Base-by-base conservation (phyloP, 2,329 filamentous ascomycete genomes). In the Colletotrichum brevisporum region DNA sequence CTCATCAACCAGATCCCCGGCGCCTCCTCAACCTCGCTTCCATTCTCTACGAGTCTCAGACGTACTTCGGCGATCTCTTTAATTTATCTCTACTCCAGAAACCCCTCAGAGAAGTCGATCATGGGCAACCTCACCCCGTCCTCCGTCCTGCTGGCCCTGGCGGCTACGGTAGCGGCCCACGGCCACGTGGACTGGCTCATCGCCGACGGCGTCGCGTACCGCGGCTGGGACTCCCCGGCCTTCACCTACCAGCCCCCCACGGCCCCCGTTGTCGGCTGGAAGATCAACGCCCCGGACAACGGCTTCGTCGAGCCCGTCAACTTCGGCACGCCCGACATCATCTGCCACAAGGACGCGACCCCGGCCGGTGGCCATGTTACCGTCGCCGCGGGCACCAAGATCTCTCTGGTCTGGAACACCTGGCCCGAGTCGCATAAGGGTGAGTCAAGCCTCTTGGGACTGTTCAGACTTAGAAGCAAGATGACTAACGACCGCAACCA, bases 341-440 rank as follows among this genome's bases (percentile, higher is more conserved):
- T 83, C 73, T 87, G 85, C 75, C 83, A 86, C 75, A 81, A 80
- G 65, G 77, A 73, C 24, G 83, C 81, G 15, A 80, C 73, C 15
- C 79, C 82, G 24, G 84, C 80, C 12, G 70, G 77, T 50, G 78
- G 80, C 61, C 79, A 79, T 16, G 80, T 81, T 39, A 75, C 75
- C 4, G 85, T 92, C 43, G 80, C 83, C 15, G 91, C 90, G 13
- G 91, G 91, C 69, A 81, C 83, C 72, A 83, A 82, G 12, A 78
- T 92, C 71, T 81, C 86, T 70, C 79, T 93, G 55, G 83, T 88
- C 73, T 92, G 90, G 91, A 88, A 84, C 65, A 82, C 82, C n/a
- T 92, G 90, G 91, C 90, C 90, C 15, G 83, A 86, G 8, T 86
- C 83, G 65, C 85, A 93, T 80, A 84, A 90, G 72, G 89, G 41